Evolutionary conservation across 164 flowering plant genomes (phyloP).

Genomic region (Platanus orientalis): DNA sequence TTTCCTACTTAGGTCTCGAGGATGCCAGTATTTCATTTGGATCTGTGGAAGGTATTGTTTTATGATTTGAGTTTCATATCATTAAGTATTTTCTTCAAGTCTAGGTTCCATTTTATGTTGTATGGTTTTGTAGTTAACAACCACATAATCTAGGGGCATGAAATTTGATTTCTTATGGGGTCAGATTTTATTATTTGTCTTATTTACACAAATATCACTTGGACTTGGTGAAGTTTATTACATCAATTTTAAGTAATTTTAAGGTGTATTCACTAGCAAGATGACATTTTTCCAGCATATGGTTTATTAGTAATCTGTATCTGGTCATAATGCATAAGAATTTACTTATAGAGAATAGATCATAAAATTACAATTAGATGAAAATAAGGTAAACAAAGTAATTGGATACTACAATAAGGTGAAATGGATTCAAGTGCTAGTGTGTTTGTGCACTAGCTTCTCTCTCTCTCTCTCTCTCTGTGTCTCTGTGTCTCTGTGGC

Average conservation of each 20-base stretch:
- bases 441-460: no score
- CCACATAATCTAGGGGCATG: not conserved
- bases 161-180: not conserved
- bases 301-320: no score
- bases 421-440: not conserved
- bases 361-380: not conserved
- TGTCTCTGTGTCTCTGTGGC: no score
- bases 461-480: no score
- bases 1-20: constrained; percentile 56
- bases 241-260: no score
- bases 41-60: constrained; percentile 66
- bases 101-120: not conserved
- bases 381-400: no score
- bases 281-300: not conserved
- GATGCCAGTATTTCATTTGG: constrained; percentile 70
- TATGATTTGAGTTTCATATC: not conserved
- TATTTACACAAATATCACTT: not conserved
- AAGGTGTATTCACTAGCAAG: not conserved
- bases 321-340: no score
- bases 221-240: not conserved
- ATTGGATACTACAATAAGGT: not conserved
- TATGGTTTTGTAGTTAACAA: not conserved
- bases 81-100: not conserved
- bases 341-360: not conserved
- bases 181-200: not conserved